Base-by-base conservation (phyloP, 1,284 basidiomycete genomes). In the Inonotus obliquus region DNA sequence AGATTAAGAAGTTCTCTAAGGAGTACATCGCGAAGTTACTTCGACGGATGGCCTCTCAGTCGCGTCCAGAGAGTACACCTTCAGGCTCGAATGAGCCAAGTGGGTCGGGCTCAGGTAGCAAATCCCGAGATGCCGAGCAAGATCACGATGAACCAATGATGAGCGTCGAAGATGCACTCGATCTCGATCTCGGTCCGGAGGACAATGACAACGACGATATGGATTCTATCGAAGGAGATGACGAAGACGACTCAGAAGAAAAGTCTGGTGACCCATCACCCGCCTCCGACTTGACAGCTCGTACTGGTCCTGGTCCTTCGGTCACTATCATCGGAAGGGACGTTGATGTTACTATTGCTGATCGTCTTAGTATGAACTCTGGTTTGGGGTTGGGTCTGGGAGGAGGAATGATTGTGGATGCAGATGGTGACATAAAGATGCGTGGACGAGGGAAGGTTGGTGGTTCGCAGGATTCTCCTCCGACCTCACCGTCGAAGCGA, bases 1-100 rank as follows among this genome's bases (percentile, higher is more conserved):
- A 98, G 78, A 94, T 99, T 72, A 97, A 95, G 76, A 86, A 91
- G 67, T 99, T 96, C 72, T 82, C 92, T 44, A 94, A 96, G 72
- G 94, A 96, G 54, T 99, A 89, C 70, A 86, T 91, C 58, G 72
- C 75, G 56, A 91, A 91, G 73, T 72, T 91, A 11, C 72, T 90
- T 17, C 81, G 81, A 49, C 87, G 82, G 67, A 71, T 87, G 41
- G 83, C 13, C 75, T 80, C 32, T 32, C 32, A 32, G 55, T 64
- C 66, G 65, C 63, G 25, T 23, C 25, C 53, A 61, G 68, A 9
- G 58, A 68, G 10, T 65, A 27, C 25, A 10, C 39, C 21, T 21
- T 44, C 37, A 25, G 35, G 14, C 44, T 35, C 67, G 48, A 67
- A 67, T 53, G 65, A 21, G 47, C 47, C 47, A 9, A 49, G 47